Conservation (phyloP, 352 stramenopile genomes). For the Pythium dissimile region DNA sequence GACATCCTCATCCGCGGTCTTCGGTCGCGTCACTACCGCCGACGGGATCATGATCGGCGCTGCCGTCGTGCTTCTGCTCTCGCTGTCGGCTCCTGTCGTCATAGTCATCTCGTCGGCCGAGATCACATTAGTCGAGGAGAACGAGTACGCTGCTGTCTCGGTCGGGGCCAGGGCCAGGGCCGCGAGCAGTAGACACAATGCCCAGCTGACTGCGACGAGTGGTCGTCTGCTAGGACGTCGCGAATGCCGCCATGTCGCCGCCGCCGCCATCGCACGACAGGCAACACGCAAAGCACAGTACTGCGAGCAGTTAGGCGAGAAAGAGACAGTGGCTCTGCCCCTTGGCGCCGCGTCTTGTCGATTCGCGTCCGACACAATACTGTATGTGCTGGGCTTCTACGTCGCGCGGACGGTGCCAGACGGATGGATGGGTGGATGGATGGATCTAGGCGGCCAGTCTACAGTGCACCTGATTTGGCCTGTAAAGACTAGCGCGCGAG, state of each 20-base stretch:
- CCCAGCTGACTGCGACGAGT: background rate
- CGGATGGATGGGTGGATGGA: slow-evolving; percentile 5
- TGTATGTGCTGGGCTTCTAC: background rate
- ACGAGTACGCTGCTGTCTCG: background rate
- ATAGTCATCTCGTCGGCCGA: background rate
- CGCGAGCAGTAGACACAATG: background rate
- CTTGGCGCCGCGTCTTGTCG: background rate
- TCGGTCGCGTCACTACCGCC: background rate
- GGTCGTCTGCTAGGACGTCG: too few species aligned
- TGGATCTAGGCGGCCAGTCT: background rate
- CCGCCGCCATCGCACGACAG: background rate
- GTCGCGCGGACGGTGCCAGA: background rate
- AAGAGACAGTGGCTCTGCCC: background rate
- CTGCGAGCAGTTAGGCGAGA: background rate
- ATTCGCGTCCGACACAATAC: background rate
- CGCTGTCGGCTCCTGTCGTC: background rate
- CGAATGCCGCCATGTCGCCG: background rate
- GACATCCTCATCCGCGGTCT: slow-evolving; percentile 20
- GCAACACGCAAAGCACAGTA: too few species aligned
- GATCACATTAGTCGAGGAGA: background rate
- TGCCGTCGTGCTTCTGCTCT: background rate
- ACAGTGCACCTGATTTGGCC: too few species aligned
- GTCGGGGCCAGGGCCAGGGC: background rate
- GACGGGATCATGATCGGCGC: background rate
- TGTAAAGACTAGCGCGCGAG: too few species aligned